phyloP scores from a whole-genome alignment of 768 basidiomycete species.

The Agaricus subrufescens region DNA sequence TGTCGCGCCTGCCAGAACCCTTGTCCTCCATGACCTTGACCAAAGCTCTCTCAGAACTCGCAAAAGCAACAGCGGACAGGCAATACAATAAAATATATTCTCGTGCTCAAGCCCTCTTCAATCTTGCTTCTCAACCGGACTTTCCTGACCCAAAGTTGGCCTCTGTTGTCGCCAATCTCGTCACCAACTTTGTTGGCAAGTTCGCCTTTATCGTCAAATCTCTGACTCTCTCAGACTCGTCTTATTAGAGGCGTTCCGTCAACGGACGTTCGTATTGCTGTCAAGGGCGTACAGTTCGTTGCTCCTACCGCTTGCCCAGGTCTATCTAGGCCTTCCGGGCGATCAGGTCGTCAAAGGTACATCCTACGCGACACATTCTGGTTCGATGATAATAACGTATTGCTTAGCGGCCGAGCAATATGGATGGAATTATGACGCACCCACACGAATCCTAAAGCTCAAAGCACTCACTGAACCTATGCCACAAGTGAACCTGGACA shows the following conservation, averaged over 20 bases:
- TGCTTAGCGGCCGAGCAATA: slow-evolving; percentile 34
- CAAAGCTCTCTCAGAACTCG: slow-evolving; percentile 41
- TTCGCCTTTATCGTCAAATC: background rate
- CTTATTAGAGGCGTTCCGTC: slow-evolving; percentile 52
- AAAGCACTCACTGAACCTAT: background rate
- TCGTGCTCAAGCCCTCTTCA: slow-evolving; percentile 36
- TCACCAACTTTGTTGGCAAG: slow-evolving; percentile 50
- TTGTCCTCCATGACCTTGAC: slow-evolving; percentile 39
- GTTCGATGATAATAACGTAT: background rate
- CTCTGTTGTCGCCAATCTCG: slow-evolving; percentile 38
- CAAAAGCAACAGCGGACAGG: slow-evolving; percentile 48
- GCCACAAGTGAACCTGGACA: background rate
- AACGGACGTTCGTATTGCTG: slow-evolving; percentile 49
- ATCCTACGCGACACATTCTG: slow-evolving; percentile 4
- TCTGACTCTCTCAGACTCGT: background rate
- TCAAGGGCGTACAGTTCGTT: slow-evolving; percentile 65
- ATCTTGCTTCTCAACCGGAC: slow-evolving; percentile 36
- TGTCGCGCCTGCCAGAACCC: slow-evolving; percentile 49
- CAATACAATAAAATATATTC: slow-evolving; percentile 53
- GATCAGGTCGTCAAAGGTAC: slow-evolving; percentile 36
- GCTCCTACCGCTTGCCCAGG: slow-evolving; percentile 46
- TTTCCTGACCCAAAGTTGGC: slow-evolving; percentile 44
- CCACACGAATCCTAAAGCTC: slow-evolving; percentile 43
- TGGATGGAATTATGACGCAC: slow-evolving; percentile 49
- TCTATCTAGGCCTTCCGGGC: slow-evolving; percentile 48